Evolutionary conservation across 2,329 filamentous ascomycete species (phyloP).

Genomic region (Didymella arachidicola): DNA sequence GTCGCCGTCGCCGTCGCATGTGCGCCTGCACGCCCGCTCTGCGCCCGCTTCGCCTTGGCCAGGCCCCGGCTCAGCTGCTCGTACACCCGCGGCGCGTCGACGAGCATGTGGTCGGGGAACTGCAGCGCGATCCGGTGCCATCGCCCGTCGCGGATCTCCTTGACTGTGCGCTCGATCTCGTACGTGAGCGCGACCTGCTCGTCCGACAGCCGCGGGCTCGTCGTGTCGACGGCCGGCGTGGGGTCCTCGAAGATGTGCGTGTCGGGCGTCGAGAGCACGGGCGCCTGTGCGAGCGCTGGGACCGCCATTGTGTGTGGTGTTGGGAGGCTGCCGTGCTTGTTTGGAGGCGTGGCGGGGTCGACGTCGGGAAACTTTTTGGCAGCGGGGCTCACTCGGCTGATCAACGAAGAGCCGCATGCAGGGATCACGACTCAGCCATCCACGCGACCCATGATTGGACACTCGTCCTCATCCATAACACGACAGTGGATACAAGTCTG

Average conservation of each 20-base stretch:
- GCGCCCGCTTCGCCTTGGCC: conserved; percentile 35
- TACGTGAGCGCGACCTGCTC: conserved; percentile 79
- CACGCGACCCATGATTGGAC: conserved; percentile 4
- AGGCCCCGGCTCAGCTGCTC: conserved; percentile 67
- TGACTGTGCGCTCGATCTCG: conserved; percentile 81
- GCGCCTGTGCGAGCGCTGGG: conserved; percentile 52
- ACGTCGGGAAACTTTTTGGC: conserved; percentile 12
- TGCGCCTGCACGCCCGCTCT: conserved; percentile 14
- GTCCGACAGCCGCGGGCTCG: conserved; percentile 59
- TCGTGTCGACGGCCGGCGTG: conserved; percentile 52
- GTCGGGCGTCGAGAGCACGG: conserved; percentile 69
- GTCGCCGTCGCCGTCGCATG: neutral
- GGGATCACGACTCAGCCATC: conserved; percentile 3
- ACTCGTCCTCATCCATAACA: neutral
- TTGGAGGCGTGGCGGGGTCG: conserved; percentile 8
- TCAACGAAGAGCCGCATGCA: conserved; percentile 17
- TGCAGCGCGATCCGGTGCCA: conserved; percentile 88
- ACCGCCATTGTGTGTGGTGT: conserved; percentile 32
- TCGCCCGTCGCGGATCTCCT: conserved; percentile 73
- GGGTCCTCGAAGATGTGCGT: conserved; percentile 66
- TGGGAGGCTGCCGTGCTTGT: conserved; percentile 8
- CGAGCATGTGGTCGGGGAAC: conserved; percentile 92
- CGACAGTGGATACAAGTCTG: neutral
- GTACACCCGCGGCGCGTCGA: conserved; percentile 82
- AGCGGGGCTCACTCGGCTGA: conserved; percentile 8